Percentiles rank a stretch among this genome's conserved stretches.
phyloP scores from a whole-genome alignment of 2,329 filamentous ascomycete species.

The Sporothrix curviconia region DNA sequence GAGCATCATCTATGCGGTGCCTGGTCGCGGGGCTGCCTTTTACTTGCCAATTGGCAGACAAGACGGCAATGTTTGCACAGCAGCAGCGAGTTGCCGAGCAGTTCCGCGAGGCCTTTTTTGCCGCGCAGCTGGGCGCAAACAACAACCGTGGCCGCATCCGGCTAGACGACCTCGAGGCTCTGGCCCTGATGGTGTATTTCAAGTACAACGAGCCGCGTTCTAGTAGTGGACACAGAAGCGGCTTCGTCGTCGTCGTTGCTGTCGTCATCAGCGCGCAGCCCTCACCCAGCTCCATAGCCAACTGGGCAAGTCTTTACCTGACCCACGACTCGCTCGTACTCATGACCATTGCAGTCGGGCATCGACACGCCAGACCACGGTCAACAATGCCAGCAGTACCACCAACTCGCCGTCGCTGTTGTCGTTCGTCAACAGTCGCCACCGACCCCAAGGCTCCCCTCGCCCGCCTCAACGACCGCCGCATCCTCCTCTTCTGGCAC shows the following conservation, averaged over 20 bases:
- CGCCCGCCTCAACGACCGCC: constrained; percentile 15
- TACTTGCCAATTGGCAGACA: neutral
- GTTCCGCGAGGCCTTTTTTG: constrained; percentile 22
- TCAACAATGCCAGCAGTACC: no score
- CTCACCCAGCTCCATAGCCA: constrained; percentile 8
- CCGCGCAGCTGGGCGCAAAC: constrained; percentile 11
- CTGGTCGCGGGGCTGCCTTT: constrained; percentile 23
- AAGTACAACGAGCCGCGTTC: no score
- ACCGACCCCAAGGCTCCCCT: neutral
- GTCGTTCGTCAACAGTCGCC: neutral
- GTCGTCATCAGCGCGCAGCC: no score
- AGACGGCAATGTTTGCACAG: constrained; percentile 18
- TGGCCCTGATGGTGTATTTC: constrained; percentile 21
- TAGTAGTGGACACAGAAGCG: no score
- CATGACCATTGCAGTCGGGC: constrained; percentile 20
- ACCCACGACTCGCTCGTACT: constrained; percentile 24
- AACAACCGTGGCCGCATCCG: constrained; percentile 1
- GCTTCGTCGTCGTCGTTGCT: no score
- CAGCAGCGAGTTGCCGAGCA: constrained; percentile 21
- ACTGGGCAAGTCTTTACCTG: constrained; percentile 20
- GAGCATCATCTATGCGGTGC: constrained; percentile 22
- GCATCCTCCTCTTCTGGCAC: constrained; percentile 20
- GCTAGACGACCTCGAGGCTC: constrained; percentile 20
- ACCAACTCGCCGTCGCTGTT: no score
- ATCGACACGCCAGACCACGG: constrained; percentile 6